A percentile compares a stretch with the other conserved stretches of the same genome.
Evolutionary conservation across 1,284 basidiomycete species (phyloP).

Genomic region (Puccinia horiana): DNA sequence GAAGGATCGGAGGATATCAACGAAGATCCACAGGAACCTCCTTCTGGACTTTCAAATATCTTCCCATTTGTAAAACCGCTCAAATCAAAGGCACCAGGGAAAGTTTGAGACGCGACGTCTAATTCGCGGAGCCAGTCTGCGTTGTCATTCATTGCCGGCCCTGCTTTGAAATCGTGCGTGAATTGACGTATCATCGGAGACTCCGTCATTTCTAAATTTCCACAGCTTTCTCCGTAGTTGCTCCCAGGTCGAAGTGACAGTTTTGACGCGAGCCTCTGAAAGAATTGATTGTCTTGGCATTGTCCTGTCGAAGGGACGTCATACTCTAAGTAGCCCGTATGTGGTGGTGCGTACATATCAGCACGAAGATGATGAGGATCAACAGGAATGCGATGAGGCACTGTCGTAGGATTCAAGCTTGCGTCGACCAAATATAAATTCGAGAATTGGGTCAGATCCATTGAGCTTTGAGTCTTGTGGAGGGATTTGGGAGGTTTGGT

Average conservation of each 20-base stretch:
- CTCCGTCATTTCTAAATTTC: not conserved
- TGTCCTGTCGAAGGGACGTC: not conserved
- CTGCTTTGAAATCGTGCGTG: not conserved
- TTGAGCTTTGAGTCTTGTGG: slow-evolving; percentile 46
- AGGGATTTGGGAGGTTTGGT: slow-evolving; percentile 25
- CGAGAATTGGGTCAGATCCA: slow-evolving; percentile 48
- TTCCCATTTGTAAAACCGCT: slow-evolving; percentile 7
- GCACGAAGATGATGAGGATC: not conserved
- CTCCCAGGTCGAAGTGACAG: not conserved
- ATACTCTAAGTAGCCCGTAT: slow-evolving; percentile 28
- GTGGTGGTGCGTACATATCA: not conserved
- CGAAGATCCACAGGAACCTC: slow-evolving; percentile 26
- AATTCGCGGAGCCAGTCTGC: slow-evolving; percentile 42
- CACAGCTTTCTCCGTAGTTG: not conserved
- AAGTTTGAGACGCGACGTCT: slow-evolving; percentile 25
- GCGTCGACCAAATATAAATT: slow-evolving; percentile 34
- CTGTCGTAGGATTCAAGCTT: not conserved
- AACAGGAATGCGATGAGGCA: not conserved
- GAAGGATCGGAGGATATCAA: slow-evolving; percentile 26
- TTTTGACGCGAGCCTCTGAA: not conserved
- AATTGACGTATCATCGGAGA: not conserved
- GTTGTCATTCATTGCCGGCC: not conserved
- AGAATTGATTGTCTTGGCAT: slow-evolving; percentile 6
- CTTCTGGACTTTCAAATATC: slow-evolving; percentile 9
- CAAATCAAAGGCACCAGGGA: slow-evolving; percentile 42